These are phyloP conservation scores for Podila horticola DNA, from an alignment of 192 early-diverging fungal species.

Conservation along the genomic window DNA sequence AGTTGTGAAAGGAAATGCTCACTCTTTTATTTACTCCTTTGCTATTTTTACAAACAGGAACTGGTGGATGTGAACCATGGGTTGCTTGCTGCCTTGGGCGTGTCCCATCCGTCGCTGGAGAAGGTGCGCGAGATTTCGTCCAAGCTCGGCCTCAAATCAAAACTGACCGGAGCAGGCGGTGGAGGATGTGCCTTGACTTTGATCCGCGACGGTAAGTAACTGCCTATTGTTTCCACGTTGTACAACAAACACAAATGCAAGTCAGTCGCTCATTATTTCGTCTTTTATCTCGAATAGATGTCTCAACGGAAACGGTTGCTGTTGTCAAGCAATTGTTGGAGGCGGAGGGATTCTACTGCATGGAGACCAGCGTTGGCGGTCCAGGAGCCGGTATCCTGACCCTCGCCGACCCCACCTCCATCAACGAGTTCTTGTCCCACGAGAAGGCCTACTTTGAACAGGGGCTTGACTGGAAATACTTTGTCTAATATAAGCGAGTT, in stretches of 20 bases:
- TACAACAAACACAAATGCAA: too few species aligned
- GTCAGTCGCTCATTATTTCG: background rate
- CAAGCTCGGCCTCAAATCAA: conserved; percentile 73
- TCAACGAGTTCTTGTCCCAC: conserved; percentile 32
- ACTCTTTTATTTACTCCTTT: background rate
- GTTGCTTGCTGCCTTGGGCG: conserved; percentile 80
- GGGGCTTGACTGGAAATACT: conserved; percentile 28
- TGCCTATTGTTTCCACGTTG: too few species aligned
- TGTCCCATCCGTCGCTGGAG: conserved; percentile 88
- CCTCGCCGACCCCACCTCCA: conserved; percentile 18
- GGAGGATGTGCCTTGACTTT: conserved; percentile 95
- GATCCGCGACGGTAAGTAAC: conserved; percentile 65
- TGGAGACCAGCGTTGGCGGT: conserved; percentile 78
- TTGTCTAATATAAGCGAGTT: conserved; percentile 7
- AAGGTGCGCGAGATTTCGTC: conserved; percentile 74
- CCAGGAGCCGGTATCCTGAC: conserved; percentile 62
- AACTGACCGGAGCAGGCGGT: conserved; percentile 97
- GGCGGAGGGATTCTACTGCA: conserved; percentile 74
- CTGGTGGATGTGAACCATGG: conserved; percentile 89
- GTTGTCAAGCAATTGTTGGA: conserved; percentile 59
- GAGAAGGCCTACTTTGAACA: conserved; percentile 24
- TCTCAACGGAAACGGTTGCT: conserved; percentile 49
- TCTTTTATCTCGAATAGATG: conserved; percentile 41
- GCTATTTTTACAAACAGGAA: conserved; percentile 53
- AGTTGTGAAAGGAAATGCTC: too few species aligned